Percentiles rank a stretch among this genome's conserved stretches.
Evolutionary conservation across 331 rosid genomes (phyloP).

Genomic region (Dryas integrifolia): DNA sequence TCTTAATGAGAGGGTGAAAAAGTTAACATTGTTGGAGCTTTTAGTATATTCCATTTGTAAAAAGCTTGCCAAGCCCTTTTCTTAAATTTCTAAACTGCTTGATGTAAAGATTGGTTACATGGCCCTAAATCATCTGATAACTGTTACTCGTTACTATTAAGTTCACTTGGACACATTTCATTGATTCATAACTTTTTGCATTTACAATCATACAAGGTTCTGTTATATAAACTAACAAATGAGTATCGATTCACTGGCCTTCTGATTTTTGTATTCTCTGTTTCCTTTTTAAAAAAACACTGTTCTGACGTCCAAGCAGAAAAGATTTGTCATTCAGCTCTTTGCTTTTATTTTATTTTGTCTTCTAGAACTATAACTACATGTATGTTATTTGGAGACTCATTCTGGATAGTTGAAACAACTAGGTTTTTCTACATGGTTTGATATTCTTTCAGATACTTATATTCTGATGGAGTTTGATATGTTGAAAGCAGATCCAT

Average conservation of each 20-base stretch:
- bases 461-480: conserved; percentile 32
- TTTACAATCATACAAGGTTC: not conserved
- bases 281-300: too few relatives aligned
- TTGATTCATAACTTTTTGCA: not conserved
- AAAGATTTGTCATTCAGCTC: not conserved
- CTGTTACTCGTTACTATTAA: not conserved
- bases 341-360: conserved; percentile 1
- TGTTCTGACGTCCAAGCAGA: not conserved
- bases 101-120: not conserved
- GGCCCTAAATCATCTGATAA: not conserved
- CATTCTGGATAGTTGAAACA: not conserved
- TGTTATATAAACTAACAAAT: not conserved
- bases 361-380: conserved; percentile 11
- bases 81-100: not conserved
- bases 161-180: not conserved
- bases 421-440: not conserved
- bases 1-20: not conserved
- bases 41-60: not conserved
- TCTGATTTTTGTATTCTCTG: not conserved
- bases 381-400: not conserved
- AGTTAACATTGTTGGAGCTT: not conserved
- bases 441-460: conserved; percentile 7
- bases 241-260: not conserved
- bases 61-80: not conserved
- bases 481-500: conserved; percentile 52